These are phyloP conservation scores for Marchantia paleacea DNA, from an alignment of 225 moss, liverwort and hornwort species.

Conservation along the genomic window DNA sequence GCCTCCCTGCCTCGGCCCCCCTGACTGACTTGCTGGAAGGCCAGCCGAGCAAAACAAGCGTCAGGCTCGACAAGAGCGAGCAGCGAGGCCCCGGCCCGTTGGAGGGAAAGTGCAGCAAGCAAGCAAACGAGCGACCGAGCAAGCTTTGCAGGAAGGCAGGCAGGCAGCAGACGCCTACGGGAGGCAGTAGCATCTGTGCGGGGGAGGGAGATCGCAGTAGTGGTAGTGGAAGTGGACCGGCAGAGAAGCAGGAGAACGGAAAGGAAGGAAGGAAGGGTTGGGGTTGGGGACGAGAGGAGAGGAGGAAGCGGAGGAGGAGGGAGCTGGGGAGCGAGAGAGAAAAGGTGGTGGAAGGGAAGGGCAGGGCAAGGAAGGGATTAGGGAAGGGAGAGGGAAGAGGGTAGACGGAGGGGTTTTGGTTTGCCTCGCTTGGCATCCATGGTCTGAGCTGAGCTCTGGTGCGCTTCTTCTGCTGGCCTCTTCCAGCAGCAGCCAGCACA, in stretches of 20 bases:
- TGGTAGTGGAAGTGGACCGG: neutral
- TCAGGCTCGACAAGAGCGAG: neutral
- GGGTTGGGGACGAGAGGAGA: neutral
- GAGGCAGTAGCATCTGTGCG: too few species aligned
- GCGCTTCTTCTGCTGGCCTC: neutral
- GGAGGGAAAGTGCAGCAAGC: neutral
- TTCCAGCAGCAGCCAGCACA: neutral
- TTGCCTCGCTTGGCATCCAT: too few species aligned
- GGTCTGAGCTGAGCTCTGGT: neutral
- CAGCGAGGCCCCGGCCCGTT: neutral
- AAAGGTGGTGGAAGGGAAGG: neutral
- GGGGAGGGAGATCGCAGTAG: too few species aligned
- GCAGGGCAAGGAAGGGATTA: neutral
- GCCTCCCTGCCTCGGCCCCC: neutral
- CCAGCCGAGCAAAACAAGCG: neutral
- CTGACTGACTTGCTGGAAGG: constrained; percentile 9
- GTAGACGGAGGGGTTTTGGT: neutral
- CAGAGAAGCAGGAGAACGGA: neutral
- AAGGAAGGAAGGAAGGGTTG: neutral
- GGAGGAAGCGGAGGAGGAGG: neutral
- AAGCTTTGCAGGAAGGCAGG: neutral
- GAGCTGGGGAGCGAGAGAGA: neutral
- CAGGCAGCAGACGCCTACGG: neutral
- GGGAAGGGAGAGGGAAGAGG: neutral
- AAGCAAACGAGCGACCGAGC: neutral